phyloP scores from a whole-genome alignment of 106 monocot genomes.

The Amphibolis antarctica region DNA sequence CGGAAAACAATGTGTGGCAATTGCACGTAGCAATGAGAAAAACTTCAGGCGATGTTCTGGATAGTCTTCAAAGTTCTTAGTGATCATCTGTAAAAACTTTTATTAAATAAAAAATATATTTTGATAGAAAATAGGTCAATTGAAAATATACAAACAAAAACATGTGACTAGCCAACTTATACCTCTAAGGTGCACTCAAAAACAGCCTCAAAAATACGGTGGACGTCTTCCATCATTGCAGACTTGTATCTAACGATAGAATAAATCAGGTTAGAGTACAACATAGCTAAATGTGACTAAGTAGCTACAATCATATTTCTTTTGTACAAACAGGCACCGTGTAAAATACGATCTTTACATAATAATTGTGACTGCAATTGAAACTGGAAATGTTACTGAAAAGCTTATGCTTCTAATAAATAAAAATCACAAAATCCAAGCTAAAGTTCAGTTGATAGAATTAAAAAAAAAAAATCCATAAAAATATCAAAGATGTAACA shows the following conservation, averaged over 20 bases:
- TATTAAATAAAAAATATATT: not conserved
- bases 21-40: slow-evolving; percentile 78
- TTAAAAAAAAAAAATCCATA: too few relatives aligned
- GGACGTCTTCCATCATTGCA: slow-evolving; percentile 91
- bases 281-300: too few relatives aligned
- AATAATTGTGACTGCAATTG: too few relatives aligned
- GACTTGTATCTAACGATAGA: slow-evolving; percentile 50
- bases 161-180: not conserved
- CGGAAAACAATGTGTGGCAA: slow-evolving; percentile 91
- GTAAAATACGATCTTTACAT: too few relatives aligned
- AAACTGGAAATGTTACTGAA: too few relatives aligned
- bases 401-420: too few relatives aligned
- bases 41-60: slow-evolving; percentile 98
- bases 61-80: slow-evolving; percentile 98
- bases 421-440: too few relatives aligned
- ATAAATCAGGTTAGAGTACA: not conserved
- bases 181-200: slow-evolving; percentile 98
- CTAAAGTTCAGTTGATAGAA: too few relatives aligned
- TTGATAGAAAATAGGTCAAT: not conserved
- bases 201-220: slow-evolving; percentile 90
- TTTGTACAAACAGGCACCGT: too few relatives aligned
- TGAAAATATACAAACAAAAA: not conserved
- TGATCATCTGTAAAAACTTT: slow-evolving; percentile 85
- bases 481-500: too few relatives aligned
- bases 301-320: too few relatives aligned